Evolutionary conservation across 805 yeast genomes (phyloP), one percentile per base, ranked within the genome.

Genomic region (Candida koratica): DNA sequence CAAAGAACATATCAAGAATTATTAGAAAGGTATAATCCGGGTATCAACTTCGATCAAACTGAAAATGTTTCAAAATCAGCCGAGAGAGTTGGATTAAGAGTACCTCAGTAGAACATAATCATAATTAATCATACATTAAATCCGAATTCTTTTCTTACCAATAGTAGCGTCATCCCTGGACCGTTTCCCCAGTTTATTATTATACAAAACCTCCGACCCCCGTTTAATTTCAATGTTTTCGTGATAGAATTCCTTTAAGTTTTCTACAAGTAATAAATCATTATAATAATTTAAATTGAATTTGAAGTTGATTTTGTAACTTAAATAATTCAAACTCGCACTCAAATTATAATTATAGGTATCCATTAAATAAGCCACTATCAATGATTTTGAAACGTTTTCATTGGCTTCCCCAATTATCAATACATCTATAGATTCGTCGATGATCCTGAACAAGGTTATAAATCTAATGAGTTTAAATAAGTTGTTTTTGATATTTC

Each of bases 11-110:
- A 87, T 60, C 78, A 77, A 42, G 89, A 81, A 45, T 68, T 90
- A 32, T 66, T 89, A 28, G 93, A 84, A 47, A 72, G 95, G 47
- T 93, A 90, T 59, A 86, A 89, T 51, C 90, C 95, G 3, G 93
- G 95, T 2, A 67, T 82, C 42, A 76, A 76, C 17, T 75, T 83
- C 77, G 73, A 79, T 17, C 95, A 84, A 51, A 74, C 73, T 34
- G 96, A 90, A 42, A 79, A 81, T 38, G 80, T 90, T 17, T 69
- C 79, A 48, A 75, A 73, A 53, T 83, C 95, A 1, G 98, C 97
- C 5, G 72, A 80, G 38, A 73, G 80, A 44, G 98, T 90, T n/a
- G 98, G 98, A 0, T 70, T 90, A 32, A 31, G 48, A n/a, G 60
- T 67, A 12, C 73, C 73, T 15, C 27, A 31, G n/a, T 31, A 22